phyloP scores from a whole-genome alignment of 2,329 filamentous ascomycete species.

The Cercospora brassicicola region DNA sequence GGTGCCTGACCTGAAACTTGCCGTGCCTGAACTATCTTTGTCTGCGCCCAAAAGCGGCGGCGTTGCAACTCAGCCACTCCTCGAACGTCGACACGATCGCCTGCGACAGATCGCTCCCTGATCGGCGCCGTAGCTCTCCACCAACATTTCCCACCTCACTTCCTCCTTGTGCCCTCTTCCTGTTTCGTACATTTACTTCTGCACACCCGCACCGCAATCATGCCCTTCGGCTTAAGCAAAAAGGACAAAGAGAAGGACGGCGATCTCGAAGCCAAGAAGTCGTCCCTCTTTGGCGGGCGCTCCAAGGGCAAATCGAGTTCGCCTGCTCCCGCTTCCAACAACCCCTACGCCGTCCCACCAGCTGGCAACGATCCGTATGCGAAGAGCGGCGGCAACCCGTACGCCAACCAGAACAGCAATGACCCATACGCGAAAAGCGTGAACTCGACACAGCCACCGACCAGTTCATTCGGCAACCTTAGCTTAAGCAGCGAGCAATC shows the following conservation, averaged over 20 bases:
- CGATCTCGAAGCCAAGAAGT: slow-evolving; percentile 55
- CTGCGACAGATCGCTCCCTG: slow-evolving; percentile 10
- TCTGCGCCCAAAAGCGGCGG: not conserved
- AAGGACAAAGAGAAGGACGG: slow-evolving; percentile 53
- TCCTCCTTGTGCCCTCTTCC: not conserved
- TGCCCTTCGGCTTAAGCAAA: slow-evolving; percentile 52
- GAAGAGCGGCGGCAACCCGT: slow-evolving; percentile 37
- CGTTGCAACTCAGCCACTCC: slow-evolving; percentile 11
- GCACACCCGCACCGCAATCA: slow-evolving; percentile 19
- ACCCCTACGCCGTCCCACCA: slow-evolving; percentile 58
- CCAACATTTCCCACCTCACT: slow-evolving; percentile 8
- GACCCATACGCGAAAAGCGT: slow-evolving; percentile 36
- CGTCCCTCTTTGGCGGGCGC: slow-evolving; percentile 59
- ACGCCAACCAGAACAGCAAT: slow-evolving; percentile 30
- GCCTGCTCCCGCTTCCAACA: slow-evolving; percentile 47
- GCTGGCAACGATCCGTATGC: slow-evolving; percentile 30
- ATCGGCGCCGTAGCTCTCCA: slow-evolving; percentile 9
- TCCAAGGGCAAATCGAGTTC: slow-evolving; percentile 56
- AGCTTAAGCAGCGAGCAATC: slow-evolving; percentile 29
- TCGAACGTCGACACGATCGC: slow-evolving; percentile 3
- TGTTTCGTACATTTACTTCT: not conserved
- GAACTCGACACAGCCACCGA: slow-evolving; percentile 32
- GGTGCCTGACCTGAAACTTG: slow-evolving; percentile 3
- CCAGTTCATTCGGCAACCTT: slow-evolving; percentile 35
- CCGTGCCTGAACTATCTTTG: slow-evolving; percentile 13